Conservation (phyloP, 306 rosid genomes). For the Malus sylvestris region DNA sequence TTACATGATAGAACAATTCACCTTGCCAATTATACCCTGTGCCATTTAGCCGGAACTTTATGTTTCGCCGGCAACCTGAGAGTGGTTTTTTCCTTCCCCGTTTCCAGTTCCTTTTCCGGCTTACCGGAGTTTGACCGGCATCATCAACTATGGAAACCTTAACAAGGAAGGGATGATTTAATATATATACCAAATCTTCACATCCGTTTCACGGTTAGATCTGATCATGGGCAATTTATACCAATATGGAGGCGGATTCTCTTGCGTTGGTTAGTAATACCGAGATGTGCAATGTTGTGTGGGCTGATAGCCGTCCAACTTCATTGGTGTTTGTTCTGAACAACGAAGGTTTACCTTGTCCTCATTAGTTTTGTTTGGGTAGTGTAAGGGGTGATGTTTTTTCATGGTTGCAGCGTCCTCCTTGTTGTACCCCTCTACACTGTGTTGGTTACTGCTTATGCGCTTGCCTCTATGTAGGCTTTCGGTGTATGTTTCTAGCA, state of each 20-base stretch:
- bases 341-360: no score
- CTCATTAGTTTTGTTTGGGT: no score
- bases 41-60: neutral
- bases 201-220: neutral
- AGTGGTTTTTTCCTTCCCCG: neutral
- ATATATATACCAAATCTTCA: neutral
- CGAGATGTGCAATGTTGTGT: no score
- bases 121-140: neutral
- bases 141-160: neutral
- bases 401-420: no score
- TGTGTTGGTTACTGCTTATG: no score
- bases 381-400: no score
- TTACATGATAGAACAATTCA: conserved; percentile 57
- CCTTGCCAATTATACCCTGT: conserved; percentile 12
- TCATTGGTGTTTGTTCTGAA: no score
- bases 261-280: no score
- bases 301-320: no score
- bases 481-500: no score
- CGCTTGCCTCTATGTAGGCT: no score
- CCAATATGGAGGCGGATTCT: neutral
- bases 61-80: neutral
- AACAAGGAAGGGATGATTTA: neutral
- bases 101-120: neutral
- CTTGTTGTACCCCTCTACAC: no score
- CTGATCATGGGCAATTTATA: neutral